phyloP scores from a whole-genome alignment of 805 yeast genomes.

The Groenewaldozyma tartarivorans region DNA sequence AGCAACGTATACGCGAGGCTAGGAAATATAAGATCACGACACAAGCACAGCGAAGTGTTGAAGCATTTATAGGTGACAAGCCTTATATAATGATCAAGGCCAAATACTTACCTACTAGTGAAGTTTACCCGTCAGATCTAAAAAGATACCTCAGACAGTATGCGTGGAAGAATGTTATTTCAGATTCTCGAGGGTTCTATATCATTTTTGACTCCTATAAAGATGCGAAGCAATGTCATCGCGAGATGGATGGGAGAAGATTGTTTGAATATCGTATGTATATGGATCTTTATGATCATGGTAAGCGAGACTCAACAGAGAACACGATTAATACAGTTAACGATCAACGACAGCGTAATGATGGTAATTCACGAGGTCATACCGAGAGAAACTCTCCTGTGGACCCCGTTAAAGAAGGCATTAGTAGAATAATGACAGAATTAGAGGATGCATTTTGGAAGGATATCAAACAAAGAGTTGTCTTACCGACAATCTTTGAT shows the following conservation, averaged over 20 bases:
- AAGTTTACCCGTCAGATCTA: constrained; percentile 46
- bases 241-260: constrained; percentile 48
- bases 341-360: constrained; percentile 21
- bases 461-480: constrained; percentile 63
- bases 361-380: not conserved
- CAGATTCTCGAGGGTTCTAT: constrained; percentile 58
- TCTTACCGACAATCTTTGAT: constrained; percentile 60
- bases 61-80: constrained; percentile 11
- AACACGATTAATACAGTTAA: not conserved
- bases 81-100: constrained; percentile 22
- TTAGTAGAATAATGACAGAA: constrained; percentile 49
- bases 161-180: constrained; percentile 55
- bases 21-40: not conserved
- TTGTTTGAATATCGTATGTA: constrained; percentile 39
- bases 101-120: constrained; percentile 21
- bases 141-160: constrained; percentile 49
- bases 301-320: constrained; percentile 17
- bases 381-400: not conserved
- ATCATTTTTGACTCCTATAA: constrained; percentile 52
- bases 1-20: not conserved
- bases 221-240: constrained; percentile 53
- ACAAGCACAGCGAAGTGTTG: constrained; percentile 1
- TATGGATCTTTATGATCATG: constrained; percentile 41
- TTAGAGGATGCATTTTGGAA: constrained; percentile 52
- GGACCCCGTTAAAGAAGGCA: constrained; percentile 47